phyloP scores from a whole-genome alignment of 2,329 filamentous ascomycete species.

The Xylaria sp. region DNA sequence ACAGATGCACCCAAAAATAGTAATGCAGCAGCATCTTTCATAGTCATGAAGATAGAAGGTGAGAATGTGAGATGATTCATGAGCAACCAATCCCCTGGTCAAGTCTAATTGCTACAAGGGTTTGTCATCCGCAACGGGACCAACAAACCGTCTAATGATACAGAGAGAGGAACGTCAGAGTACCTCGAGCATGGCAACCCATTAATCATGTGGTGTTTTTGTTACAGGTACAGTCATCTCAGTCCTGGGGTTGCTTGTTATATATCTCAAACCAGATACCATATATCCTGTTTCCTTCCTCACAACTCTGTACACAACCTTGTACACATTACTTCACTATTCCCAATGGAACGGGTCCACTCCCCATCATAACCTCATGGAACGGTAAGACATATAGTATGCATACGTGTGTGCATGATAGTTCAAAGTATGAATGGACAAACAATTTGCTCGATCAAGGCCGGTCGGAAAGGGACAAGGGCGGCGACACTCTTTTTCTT shows the following conservation, averaged over 20 bases:
- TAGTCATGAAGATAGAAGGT: not conserved
- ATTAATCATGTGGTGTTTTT: slow-evolving; percentile 2
- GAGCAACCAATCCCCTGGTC: not conserved
- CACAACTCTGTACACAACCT: too few relatives aligned
- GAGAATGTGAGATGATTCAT: slow-evolving; percentile 15
- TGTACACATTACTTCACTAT: not conserved
- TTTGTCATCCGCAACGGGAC: not conserved
- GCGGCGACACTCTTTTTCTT: not conserved
- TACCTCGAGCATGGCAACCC: not conserved
- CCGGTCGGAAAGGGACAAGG: not conserved
- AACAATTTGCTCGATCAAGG: not conserved
- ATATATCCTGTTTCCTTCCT: not conserved
- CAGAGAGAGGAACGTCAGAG: slow-evolving; percentile 14
- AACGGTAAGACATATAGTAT: not conserved
- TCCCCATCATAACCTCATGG: not conserved
- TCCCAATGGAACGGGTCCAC: not conserved
- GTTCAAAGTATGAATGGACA: not conserved
- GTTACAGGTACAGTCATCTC: not conserved
- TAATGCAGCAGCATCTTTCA: not conserved
- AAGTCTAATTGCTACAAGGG: slow-evolving; percentile 24
- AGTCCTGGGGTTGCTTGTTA: not conserved
- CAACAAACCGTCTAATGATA: slow-evolving; percentile 24
- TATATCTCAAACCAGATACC: not conserved
- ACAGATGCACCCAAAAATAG: too few relatives aligned
- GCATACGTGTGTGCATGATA: not conserved